Conservation (phyloP, 2,329 filamentous ascomycete genomes). For the Oidium heveae region DNA sequence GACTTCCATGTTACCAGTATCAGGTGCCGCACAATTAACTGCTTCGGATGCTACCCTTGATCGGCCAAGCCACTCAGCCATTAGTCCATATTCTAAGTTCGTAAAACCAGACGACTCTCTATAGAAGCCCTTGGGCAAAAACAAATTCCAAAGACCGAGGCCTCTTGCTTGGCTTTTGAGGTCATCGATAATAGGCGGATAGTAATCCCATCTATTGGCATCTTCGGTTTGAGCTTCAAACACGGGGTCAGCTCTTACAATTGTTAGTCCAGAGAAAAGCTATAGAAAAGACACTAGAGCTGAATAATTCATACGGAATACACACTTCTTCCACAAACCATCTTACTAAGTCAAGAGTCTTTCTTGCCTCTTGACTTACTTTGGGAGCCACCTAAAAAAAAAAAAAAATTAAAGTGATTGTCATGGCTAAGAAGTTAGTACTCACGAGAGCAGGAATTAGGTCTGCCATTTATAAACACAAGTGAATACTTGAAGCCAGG, state of each 20-base stretch:
- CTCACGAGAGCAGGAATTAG: too few species aligned
- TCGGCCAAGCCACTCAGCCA: conserved; percentile 88
- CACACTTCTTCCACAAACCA: conserved; percentile 96
- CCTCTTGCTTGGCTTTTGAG: conserved; percentile 63
- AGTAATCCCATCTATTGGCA: conserved; percentile 49
- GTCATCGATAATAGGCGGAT: conserved; percentile 65
- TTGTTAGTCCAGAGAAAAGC: conserved; percentile 4
- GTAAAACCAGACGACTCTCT: conserved; percentile 82
- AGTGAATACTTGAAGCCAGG: too few species aligned
- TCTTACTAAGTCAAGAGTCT: conserved; percentile 68
- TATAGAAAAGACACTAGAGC: conserved; percentile 1
- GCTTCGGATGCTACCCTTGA: conserved; percentile 64
- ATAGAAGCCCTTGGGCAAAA: conserved; percentile 85
- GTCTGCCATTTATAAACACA: too few species aligned
- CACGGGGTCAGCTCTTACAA: conserved; percentile 45
- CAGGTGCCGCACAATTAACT: conserved; percentile 71
- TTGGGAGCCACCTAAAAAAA: conserved; percentile 12
- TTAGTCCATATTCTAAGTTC: conserved; percentile 90
- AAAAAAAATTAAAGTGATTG: too few species aligned
- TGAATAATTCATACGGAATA: conserved; percentile 31
- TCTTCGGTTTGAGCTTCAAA: conserved; percentile 52
- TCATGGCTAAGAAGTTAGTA: too few species aligned
- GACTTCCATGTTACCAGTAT: conserved; percentile 92
- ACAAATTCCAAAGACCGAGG: conserved; percentile 94
- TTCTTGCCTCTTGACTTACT: conserved; percentile 65